Evolutionary conservation across 1,284 basidiomycete species (phyloP).

Genomic region (Sporisorium graminicola): DNA sequence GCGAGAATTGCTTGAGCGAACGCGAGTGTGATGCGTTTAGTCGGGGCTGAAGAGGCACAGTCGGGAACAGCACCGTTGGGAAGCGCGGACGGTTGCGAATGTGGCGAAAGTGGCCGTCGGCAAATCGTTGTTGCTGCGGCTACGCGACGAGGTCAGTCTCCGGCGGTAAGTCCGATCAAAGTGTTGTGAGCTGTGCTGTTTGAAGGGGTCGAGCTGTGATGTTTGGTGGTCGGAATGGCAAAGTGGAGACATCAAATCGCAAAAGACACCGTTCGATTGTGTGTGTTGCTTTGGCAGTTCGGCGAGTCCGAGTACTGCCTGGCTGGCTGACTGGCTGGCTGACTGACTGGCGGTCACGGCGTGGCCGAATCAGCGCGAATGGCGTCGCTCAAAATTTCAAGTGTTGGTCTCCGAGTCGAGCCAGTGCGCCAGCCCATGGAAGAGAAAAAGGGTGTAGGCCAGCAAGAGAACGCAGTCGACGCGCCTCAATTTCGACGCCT

Average conservation of each 20-base stretch:
- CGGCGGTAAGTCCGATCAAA: not conserved
- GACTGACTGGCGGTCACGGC: not conserved
- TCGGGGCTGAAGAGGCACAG: too few species aligned
- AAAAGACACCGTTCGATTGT: conserved; percentile 1
- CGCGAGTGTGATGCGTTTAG: not conserved
- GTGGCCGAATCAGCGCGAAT: conserved; percentile 24
- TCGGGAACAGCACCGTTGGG: not conserved
- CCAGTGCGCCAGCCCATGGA: conserved; percentile 6
- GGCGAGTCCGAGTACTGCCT: conserved; percentile 6
- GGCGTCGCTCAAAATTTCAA: conserved; percentile 10
- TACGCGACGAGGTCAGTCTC: not conserved
- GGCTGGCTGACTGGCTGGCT: not conserved
- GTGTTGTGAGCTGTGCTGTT: not conserved
- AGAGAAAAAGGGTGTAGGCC: not conserved
- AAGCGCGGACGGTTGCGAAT: not conserved
- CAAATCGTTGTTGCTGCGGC: not conserved
- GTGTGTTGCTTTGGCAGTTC: conserved; percentile 7
- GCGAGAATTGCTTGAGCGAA: not conserved
- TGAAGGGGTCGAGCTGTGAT: conserved; percentile 1
- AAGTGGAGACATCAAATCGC: too few species aligned
- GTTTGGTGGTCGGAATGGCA: too few species aligned
- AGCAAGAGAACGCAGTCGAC: conserved; percentile 26
- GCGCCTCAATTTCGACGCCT: conserved; percentile 29
- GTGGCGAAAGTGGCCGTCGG: not conserved
- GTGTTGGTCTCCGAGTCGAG: conserved; percentile 37